Base-by-base conservation (phyloP, 257 asterid species). In the Penstemon davidsonii region DNA sequence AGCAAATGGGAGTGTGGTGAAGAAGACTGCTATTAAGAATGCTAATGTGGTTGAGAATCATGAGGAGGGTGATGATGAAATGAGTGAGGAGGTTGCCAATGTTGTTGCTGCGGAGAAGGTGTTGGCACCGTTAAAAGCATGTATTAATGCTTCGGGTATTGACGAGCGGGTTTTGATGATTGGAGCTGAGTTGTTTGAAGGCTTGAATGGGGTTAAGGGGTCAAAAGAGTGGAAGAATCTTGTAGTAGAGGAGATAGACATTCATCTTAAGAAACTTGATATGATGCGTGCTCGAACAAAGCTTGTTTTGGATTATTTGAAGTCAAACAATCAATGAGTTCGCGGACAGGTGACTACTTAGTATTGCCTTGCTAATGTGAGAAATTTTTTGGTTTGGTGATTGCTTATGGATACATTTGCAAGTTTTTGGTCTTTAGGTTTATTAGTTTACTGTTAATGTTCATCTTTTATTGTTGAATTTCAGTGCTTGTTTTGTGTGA, bases 201-300 rank as follows among this genome's bases (percentile, higher is more conserved):
- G 39, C 5, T 85, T 71, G n/a, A 70, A 64, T 54, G 39, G 25
- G 60, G 66, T 59, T 25, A 7, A 46, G 5, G 87, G 79, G 50
- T 70, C 72, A 46, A 62, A 80, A 5, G 71, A 81, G 44, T 81
- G 85, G 87, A 76, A n/a, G 57, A 60, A 68, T 62, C 78, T 86
- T 42, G 53, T 7, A 12, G 25, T 44, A 49, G 78, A 70, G 58
- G 87, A 84, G 69, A 0, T 78, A 55, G 76, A 78, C 44, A 39
- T 76, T 5, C 33, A 47, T 33, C 39, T 45, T 18, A 78, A 63
- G 77, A 80, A 68, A 46, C 8, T 52, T 56, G 86, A 84, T 69
- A 11, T 87, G 64, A 67, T 25, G 50, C 36, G 36, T 3, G 82
- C 77, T 4, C 82, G 81, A 57, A 25, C 73, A 0, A 83, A 55